These are phyloP conservation scores for Musa beccarii DNA, from an alignment of 176 grass and related monocot species.

Conservation along the genomic window DNA sequence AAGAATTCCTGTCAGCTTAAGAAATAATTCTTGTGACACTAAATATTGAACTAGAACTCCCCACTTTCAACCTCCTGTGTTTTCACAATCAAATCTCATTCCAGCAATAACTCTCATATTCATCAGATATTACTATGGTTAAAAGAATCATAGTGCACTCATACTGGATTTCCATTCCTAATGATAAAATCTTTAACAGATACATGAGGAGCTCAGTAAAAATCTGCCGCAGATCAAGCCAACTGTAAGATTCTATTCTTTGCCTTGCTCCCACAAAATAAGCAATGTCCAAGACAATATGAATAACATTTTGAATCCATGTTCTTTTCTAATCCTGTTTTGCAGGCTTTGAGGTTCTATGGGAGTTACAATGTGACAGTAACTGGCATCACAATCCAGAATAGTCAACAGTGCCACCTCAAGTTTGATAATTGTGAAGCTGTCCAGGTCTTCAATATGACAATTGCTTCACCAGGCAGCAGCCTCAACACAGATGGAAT, in stretches of 20 bases:
- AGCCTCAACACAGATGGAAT: constrained; percentile 95
- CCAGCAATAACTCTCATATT: constrained; percentile 23
- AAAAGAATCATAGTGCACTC: too few relatives aligned
- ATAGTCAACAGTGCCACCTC: constrained; percentile 92
- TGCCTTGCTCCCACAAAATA: neutral
- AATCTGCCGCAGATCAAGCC: constrained; percentile 90
- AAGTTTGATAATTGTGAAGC: constrained; percentile 92
- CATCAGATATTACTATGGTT: neutral
- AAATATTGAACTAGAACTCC: too few relatives aligned
- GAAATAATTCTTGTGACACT: too few relatives aligned
- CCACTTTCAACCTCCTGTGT: too few relatives aligned
- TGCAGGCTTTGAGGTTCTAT: constrained; percentile 94
- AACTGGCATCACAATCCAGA: constrained; percentile 81
- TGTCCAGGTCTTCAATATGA: constrained; percentile 73
- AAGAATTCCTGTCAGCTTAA: too few relatives aligned
- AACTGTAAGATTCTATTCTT: constrained; percentile 48
- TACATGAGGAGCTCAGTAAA: constrained; percentile 37
- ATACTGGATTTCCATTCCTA: neutral
- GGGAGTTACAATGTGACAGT: constrained; percentile 82
- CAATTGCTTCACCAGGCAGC: constrained; percentile 71
- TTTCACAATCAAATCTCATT: neutral
- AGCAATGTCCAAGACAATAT: constrained; percentile 1
- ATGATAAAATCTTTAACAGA: constrained; percentile 34
- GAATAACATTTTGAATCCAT: constrained; percentile 19
- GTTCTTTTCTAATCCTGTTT: constrained; percentile 15